Evolutionary conservation across 2,329 filamentous ascomycete species (phyloP).

Genomic region (Paramyrothecium sp.): DNA sequence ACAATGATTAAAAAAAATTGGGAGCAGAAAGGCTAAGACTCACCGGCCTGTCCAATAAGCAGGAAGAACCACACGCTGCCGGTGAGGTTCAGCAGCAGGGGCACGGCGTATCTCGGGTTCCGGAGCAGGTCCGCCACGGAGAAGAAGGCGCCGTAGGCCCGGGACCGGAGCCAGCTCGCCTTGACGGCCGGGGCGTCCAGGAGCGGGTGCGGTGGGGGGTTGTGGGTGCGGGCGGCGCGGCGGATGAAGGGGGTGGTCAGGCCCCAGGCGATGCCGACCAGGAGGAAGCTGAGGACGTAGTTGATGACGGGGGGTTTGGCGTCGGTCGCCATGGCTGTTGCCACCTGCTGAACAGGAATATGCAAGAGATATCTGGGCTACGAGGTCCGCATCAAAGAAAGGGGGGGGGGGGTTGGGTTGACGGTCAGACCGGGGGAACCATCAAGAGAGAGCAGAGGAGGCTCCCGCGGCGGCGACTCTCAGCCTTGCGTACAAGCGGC

Average conservation of each 20-base stretch:
- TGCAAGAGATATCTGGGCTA: not conserved
- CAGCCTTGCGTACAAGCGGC: not conserved
- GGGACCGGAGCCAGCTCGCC: conserved; percentile 60
- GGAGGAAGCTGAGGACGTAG: conserved; percentile 84
- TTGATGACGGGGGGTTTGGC: conserved; percentile 61
- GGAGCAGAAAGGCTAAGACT: conserved; percentile 33
- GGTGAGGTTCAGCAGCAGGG: conserved; percentile 83
- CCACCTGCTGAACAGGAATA: not conserved
- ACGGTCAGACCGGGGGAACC: too few relatives aligned
- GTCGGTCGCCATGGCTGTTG: conserved; percentile 4
- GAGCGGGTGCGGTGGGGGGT: conserved; percentile 56
- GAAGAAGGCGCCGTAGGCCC: conserved; percentile 65
- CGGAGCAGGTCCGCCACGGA: conserved; percentile 74
- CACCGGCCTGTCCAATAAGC: conserved; percentile 87
- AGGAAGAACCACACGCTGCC: conserved; percentile 97
- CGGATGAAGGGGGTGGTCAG: conserved; percentile 92
- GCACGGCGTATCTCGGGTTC: conserved; percentile 82
- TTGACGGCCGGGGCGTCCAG: conserved; percentile 49
- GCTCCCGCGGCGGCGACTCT: not conserved
- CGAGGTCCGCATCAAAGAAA: not conserved
- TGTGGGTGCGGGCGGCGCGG: conserved; percentile 75
- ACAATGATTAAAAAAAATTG: not conserved
- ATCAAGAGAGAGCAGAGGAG: not conserved
- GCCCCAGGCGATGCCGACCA: conserved; percentile 91
- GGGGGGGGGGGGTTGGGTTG: not conserved